Evolutionary conservation across 108 stramenopile genomes (phyloP).

Genomic region (Mediolabrus comicus): DNA sequence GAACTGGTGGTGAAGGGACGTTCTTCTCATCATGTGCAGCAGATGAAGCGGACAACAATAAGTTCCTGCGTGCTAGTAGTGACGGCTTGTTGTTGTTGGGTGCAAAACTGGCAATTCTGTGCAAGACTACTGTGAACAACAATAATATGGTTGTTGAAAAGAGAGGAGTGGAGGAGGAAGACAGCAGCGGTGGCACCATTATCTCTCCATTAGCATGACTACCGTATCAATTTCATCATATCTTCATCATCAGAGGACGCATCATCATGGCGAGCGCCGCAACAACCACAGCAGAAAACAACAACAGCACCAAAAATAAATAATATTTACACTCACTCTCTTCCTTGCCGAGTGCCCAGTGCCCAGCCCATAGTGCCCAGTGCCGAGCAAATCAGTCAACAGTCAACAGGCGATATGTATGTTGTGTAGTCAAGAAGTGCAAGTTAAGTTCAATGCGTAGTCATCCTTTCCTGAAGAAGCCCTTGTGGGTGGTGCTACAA

Average conservation of each 20-base stretch:
- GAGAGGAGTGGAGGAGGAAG: too few species aligned
- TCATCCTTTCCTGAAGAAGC: background rate
- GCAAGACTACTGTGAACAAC: too few species aligned
- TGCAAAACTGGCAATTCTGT: background rate
- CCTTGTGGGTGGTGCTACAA: background rate
- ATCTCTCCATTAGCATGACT: too few species aligned
- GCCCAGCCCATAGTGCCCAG: too few species aligned
- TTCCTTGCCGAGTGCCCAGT: background rate
- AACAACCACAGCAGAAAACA: too few species aligned
- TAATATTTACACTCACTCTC: background rate
- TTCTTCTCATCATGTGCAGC: background rate
- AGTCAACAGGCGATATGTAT: too few species aligned
- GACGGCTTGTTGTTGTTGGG: background rate
- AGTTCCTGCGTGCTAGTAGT: background rate
- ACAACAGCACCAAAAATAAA: background rate
- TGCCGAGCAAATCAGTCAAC: too few species aligned
- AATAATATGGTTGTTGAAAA: too few species aligned
- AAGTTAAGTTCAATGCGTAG: background rate
- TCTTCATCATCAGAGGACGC: too few species aligned
- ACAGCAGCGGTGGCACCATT: too few species aligned
- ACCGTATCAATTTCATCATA: too few species aligned
- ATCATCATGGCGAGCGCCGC: too few species aligned
- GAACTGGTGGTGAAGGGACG: slow-evolving; percentile 13
- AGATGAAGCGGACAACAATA: background rate
- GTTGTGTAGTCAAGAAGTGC: background rate